Evolutionary conservation across 805 yeast species (phyloP).

Genomic region (Cyberlindnera japonica): DNA sequence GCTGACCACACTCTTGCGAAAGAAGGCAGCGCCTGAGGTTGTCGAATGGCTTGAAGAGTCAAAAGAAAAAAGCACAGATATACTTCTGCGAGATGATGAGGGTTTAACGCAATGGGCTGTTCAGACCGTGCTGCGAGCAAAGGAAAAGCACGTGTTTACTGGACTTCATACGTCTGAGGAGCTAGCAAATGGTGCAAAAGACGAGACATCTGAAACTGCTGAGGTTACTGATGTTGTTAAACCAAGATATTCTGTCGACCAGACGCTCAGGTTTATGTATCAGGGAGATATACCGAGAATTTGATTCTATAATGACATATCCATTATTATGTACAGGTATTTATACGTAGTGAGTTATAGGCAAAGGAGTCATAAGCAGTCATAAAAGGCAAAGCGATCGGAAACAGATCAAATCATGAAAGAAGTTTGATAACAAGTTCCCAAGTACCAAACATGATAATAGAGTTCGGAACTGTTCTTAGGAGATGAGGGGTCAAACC

Average conservation of each 20-base stretch:
- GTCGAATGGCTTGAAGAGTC: constrained; percentile 72
- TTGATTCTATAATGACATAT: background rate
- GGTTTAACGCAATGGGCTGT: constrained; percentile 70
- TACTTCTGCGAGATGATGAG: constrained; percentile 43
- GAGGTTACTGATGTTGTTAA: constrained; percentile 12
- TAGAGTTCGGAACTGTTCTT: constrained; percentile 96
- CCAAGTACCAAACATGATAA: constrained; percentile 99
- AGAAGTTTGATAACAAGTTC: constrained; percentile 70
- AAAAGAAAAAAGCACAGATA: constrained; percentile 27
- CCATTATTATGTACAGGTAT: background rate
- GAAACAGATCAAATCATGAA: constrained; percentile 29
- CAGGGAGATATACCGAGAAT: constrained; percentile 35
- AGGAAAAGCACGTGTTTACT: constrained; percentile 55
- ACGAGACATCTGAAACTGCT: constrained; percentile 2
- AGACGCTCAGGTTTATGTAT: constrained; percentile 41
- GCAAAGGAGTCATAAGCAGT: constrained; percentile 1
- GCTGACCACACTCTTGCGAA: constrained; percentile 78
- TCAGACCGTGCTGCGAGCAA: constrained; percentile 46
- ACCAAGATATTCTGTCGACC: constrained; percentile 30
- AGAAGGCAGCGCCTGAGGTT: constrained; percentile 87
- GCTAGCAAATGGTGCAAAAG: constrained; percentile 23
- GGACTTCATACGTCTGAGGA: constrained; percentile 59
- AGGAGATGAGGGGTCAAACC: constrained; percentile 95
- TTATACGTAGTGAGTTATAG: background rate
- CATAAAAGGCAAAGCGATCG: background rate